Base-by-base conservation (phyloP, 106 monocot species). In the Dendrobium chrysotoxum region DNA sequence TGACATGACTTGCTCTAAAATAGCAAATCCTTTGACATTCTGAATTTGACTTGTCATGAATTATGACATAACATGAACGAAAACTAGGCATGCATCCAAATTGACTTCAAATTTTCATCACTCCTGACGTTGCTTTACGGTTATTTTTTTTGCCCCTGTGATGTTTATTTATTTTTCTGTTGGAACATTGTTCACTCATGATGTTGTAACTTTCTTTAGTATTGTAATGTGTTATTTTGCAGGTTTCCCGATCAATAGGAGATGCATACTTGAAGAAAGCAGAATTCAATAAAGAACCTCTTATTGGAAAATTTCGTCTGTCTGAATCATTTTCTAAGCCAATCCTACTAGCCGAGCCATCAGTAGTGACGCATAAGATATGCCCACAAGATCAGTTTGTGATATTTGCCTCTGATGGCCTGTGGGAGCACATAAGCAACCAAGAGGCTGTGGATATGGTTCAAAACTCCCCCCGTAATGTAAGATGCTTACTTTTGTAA, bases 381-480 rank as follows among this genome's bases (percentile, higher is more conserved):
- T 76, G 81, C 26, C 75, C 81, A 55, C 57, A 58, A 65, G 81
- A 81, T 54, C 81, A 81, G 40, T 81, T 81, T 76, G 40, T 81
- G 57, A 81, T 81, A 41, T 81, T 81, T 76, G 81, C 81, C 40
- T 81, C 81, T 45, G 81, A 81, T 45, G 81, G 81, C 13, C 30
- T 81, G 9, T 81, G 81, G 81, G 81, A 81, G 57, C 81, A 81
- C 26, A 58, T 81, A 53, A 81, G 23, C 57, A 81, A 81, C 41
- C 73, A 81, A 40, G 81, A 81, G 57, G 81, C 81, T 75, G 81
- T 81, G 57, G 61, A 75, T 28, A 81, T 81, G 40, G 81, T 81
- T 76, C 81, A 81, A 55, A 81, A 76, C 58, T 26, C 53, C 42
- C 81, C 81, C 30, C 55, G 31, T 75, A 81, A 21, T 75, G 81